These are phyloP conservation scores for Sporothrix brasiliensis DNA, from an alignment of 2,329 filamentous ascomycete genomes.

Conservation along the genomic window DNA sequence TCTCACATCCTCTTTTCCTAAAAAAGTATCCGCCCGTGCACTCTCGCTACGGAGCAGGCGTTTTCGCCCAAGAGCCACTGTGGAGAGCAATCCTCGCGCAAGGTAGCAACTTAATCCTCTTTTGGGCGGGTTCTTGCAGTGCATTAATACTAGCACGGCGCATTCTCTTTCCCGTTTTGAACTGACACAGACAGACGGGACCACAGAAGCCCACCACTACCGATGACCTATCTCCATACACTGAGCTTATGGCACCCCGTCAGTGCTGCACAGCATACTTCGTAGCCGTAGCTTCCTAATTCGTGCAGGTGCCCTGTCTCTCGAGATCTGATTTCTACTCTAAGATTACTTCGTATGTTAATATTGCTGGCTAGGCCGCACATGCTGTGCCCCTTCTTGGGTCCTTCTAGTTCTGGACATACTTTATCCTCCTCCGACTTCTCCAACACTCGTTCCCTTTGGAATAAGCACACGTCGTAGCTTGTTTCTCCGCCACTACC, in stretches of 20 bases:
- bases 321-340: not conserved
- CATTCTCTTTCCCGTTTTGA: constrained; percentile 29
- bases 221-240: too few relatives aligned
- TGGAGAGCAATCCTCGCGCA: constrained; percentile 2
- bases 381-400: constrained; percentile 4
- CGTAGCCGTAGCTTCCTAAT: not conserved
- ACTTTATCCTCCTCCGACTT: not conserved
- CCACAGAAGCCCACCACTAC: not conserved
- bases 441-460: not conserved
- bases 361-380: not conserved
- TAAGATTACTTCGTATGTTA: not conserved
- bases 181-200: not conserved
- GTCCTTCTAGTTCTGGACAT: not conserved
- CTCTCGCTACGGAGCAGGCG: not conserved
- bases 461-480: not conserved
- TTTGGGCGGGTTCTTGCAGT: not conserved
- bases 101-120: constrained; percentile 2
- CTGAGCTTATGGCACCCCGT: constrained; percentile 2
- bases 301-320: not conserved
- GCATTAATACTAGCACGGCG: constrained; percentile 12
- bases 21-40: constrained; percentile 24
- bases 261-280: constrained; percentile 9
- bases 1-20: constrained; percentile 23
- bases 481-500: not conserved
- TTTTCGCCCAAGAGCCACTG: constrained; percentile 17